Evolutionary conservation across 2,329 filamentous ascomycete species (phyloP).

Genomic region (Calonectria honghensis): DNA sequence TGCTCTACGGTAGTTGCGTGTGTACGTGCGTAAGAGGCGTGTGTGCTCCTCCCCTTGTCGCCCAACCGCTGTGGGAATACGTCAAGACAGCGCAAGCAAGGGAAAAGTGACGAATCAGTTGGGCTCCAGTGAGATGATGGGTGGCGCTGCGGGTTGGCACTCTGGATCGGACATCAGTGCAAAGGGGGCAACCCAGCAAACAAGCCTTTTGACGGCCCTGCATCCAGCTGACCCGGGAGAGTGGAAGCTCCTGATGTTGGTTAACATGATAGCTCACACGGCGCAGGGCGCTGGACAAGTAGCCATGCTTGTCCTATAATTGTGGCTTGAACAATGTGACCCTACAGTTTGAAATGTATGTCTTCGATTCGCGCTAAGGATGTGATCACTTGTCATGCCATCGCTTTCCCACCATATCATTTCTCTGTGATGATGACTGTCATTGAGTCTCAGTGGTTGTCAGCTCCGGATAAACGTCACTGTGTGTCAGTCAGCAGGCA

Average conservation of each 20-base stretch:
- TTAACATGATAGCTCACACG: constrained; percentile 9
- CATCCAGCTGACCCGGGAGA: constrained; percentile 3
- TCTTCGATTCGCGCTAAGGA: constrained; percentile 2
- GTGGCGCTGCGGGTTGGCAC: constrained; percentile 34
- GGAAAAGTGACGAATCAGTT: constrained; percentile 31
- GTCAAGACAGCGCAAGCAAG: constrained; percentile 4
- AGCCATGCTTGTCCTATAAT: constrained; percentile 10
- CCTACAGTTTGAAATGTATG: constrained; percentile 21
- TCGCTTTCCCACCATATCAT: not conserved
- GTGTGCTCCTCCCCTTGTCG: not conserved
- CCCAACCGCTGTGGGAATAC: not conserved
- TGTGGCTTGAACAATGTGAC: constrained; percentile 17
- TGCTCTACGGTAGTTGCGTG: constrained; percentile 14
- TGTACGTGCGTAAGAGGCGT: constrained; percentile 2
- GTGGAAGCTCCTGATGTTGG: constrained; percentile 4
- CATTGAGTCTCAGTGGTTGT: constrained; percentile 10
- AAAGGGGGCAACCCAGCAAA: not conserved
- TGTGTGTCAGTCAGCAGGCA: constrained; percentile 36
- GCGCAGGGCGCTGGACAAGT: not conserved
- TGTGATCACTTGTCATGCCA: not conserved
- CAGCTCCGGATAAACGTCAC: constrained; percentile 53
- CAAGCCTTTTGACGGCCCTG: not conserved
- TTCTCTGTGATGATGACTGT: constrained; percentile 16
- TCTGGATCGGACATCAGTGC: constrained; percentile 19
- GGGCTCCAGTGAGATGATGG: constrained; percentile 23